These are phyloP conservation scores for Salix caprea DNA, from an alignment of 345 rosid genomes.

Conservation along the genomic window DNA sequence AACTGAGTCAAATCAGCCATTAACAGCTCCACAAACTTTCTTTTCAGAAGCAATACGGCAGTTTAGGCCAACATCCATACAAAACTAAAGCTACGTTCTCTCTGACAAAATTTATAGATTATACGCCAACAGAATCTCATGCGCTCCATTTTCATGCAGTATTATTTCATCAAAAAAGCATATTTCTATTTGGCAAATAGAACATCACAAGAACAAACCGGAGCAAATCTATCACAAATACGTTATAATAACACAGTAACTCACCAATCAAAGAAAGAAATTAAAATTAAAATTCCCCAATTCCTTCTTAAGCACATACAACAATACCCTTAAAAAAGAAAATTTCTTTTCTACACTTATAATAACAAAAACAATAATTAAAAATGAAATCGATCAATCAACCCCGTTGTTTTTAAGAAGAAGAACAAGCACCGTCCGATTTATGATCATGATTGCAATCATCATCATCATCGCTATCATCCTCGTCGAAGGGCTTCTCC, in stretches of 20 bases:
- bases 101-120: neutral
- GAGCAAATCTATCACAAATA: neutral
- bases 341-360: neutral
- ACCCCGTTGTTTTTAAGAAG: neutral
- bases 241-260: neutral
- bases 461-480: constrained; percentile 73
- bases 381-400: neutral
- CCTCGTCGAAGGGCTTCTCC: constrained; percentile 85
- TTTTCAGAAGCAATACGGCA: neutral
- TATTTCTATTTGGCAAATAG: neutral
- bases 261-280: neutral
- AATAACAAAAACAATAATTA: neutral
- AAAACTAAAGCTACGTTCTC: neutral
- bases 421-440: constrained; percentile 21
- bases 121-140: neutral
- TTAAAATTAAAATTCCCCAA: neutral
- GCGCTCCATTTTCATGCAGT: neutral
- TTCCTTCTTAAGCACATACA: neutral
- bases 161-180: no score
- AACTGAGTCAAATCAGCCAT: neutral
- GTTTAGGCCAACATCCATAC: neutral
- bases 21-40: neutral
- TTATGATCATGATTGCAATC: constrained; percentile 17
- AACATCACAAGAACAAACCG: neutral
- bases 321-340: neutral